These are phyloP conservation scores for Chrysoporthe cubensis DNA, from an alignment of 2,329 filamentous ascomycete genomes.

Conservation along the genomic window DNA sequence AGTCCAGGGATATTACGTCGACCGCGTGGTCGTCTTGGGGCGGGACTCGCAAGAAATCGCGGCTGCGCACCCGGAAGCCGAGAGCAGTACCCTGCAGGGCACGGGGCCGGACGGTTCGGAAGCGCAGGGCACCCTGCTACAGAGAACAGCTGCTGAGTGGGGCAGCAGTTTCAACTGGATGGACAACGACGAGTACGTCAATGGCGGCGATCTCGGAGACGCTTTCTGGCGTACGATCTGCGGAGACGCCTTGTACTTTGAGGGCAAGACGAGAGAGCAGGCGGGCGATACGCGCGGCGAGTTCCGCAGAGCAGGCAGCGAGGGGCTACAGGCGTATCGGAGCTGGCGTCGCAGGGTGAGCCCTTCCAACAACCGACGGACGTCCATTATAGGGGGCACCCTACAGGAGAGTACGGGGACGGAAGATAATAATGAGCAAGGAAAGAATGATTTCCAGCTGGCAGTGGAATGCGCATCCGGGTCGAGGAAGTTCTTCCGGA, in stretches of 20 bases:
- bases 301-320: conserved; percentile 2
- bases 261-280: background rate
- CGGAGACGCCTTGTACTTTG: background rate
- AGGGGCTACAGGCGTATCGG: background rate
- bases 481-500: conserved; percentile 2
- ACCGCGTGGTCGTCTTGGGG: background rate
- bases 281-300: background rate
- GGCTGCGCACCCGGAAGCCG: background rate
- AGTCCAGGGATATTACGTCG: background rate
- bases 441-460: conserved; percentile 6
- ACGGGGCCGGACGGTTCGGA: background rate
- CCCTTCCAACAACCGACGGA: background rate
- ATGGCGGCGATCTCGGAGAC: conserved; percentile 2
- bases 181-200: background rate
- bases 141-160: background rate
- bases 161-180: background rate
- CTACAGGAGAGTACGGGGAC: background rate
- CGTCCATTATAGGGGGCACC: background rate
- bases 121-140: background rate
- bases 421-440: background rate
- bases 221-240: conserved; percentile 10
- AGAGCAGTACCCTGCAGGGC: background rate
- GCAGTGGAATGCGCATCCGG: conserved; percentile 7
- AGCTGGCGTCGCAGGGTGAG: background rate
- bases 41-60: background rate